Percentiles rank a stretch among this genome's conserved stretches.
Conservation (phyloP, 2,329 filamentous ascomycete species). For the Aspergillus vadensis region DNA sequence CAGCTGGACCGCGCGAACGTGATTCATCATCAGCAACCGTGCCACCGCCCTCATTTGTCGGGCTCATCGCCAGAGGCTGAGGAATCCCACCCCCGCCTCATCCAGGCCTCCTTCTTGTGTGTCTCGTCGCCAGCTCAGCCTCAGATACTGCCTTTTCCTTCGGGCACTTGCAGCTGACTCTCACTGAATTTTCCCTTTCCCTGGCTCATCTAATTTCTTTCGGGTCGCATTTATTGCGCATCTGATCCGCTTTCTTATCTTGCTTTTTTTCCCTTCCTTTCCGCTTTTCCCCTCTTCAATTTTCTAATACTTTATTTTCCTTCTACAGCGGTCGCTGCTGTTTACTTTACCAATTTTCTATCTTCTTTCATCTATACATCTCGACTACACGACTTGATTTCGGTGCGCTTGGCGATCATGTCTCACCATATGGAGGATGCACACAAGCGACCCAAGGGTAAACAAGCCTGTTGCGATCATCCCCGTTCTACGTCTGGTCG, state of each 20-base stretch:
- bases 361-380: constrained; percentile 12
- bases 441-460: constrained; percentile 46
- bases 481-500: background rate
- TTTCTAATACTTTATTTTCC: background rate
- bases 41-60: constrained; percentile 11
- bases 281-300: background rate
- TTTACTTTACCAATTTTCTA: background rate
- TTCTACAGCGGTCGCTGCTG: background rate
- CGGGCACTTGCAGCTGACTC: constrained; percentile 10
- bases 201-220: background rate
- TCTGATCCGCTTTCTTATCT: background rate
- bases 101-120: background rate
- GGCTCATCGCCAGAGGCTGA: constrained; percentile 10
- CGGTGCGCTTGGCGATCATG: constrained; percentile 17
- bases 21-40: background rate
- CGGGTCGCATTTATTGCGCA: background rate
- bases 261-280: background rate
- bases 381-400: constrained; percentile 20
- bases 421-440: constrained; percentile 36
- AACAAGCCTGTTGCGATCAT: constrained; percentile 11
- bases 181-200: background rate
- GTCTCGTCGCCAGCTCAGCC: constrained; percentile 7
- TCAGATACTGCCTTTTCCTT: constrained; percentile 3
- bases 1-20: background rate
- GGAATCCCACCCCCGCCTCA: constrained; percentile 9